Conservation (phyloP, 768 basidiomycete genomes). For the Russula abietina region DNA sequence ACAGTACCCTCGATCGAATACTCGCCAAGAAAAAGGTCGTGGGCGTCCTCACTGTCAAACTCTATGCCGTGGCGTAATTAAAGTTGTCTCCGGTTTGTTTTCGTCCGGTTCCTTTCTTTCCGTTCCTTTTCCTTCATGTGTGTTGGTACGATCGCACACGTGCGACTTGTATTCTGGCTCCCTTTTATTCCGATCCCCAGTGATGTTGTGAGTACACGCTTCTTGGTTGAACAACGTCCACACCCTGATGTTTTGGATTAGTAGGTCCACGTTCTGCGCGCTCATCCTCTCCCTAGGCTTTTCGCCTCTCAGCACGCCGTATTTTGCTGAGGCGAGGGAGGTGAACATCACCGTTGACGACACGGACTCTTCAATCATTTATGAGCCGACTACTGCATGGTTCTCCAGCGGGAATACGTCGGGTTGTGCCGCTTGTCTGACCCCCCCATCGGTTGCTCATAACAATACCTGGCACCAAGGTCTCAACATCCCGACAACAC, state of each 20-base stretch:
- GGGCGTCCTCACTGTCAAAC: background rate
- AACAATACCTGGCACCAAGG: constrained; percentile 19
- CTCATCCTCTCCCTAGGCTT: background rate
- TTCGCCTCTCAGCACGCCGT: background rate
- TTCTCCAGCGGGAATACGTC: background rate
- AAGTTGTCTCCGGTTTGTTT: background rate
- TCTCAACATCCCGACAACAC: background rate
- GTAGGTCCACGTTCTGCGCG: background rate
- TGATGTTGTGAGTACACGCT: constrained; percentile 1
- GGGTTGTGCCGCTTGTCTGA: background rate
- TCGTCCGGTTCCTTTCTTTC: background rate
- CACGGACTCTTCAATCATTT: constrained; percentile 6
- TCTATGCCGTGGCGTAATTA: background rate
- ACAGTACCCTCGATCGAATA: background rate
- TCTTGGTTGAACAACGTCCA: background rate
- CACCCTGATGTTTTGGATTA: background rate
- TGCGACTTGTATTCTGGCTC: background rate
- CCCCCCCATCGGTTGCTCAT: background rate
- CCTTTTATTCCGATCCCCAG: background rate
- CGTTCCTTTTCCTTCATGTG: constrained; percentile 1
- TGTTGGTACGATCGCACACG: background rate
- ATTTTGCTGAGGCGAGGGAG: background rate
- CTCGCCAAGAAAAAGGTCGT: background rate
- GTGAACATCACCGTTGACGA: constrained; percentile 19
- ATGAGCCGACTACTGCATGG: background rate